Percentiles rank a stretch among this genome's conserved stretches.
Conservation (phyloP, 129 eudicot genomes). For the Sambucus nigra region DNA sequence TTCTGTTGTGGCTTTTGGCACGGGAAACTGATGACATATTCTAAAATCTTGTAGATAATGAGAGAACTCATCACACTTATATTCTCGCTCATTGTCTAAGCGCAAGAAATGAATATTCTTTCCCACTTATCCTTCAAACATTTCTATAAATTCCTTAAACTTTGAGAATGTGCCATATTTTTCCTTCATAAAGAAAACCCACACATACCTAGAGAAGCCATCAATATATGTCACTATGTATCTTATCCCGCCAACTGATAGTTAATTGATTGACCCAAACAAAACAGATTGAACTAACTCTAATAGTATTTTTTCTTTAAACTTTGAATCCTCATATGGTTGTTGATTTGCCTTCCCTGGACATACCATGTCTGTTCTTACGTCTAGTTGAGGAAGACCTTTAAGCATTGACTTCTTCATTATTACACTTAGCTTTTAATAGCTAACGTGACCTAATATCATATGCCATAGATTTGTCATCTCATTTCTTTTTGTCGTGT, state of each 20-base stretch:
- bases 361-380: background rate
- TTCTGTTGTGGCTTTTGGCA: background rate
- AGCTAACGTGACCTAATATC: conserved; percentile 5
- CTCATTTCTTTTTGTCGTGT: conserved; percentile 2
- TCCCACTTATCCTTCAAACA: too few species aligned
- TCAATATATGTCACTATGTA: background rate
- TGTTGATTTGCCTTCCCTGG: background rate
- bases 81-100: background rate
- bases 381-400: conserved; percentile 8
- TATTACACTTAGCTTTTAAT: too few species aligned
- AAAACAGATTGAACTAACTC: background rate
- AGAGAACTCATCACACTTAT: background rate
- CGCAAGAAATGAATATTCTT: background rate
- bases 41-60: too few species aligned
- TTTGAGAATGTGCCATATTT: too few species aligned
- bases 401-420: conserved; percentile 5
- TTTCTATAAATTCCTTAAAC: too few species aligned
- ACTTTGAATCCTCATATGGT: too few species aligned
- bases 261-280: background rate
- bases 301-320: background rate
- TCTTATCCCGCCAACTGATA: background rate
- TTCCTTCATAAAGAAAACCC: too few species aligned
- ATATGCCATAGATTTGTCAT: background rate
- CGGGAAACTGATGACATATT: background rate
- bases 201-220: too few species aligned